A percentile compares a stretch with the other conserved stretches of the same genome.
These are phyloP conservation scores for Saccharomyces hybrid DNA, from an alignment of 1,139 yeast species.

Conservation along the genomic window DNA sequence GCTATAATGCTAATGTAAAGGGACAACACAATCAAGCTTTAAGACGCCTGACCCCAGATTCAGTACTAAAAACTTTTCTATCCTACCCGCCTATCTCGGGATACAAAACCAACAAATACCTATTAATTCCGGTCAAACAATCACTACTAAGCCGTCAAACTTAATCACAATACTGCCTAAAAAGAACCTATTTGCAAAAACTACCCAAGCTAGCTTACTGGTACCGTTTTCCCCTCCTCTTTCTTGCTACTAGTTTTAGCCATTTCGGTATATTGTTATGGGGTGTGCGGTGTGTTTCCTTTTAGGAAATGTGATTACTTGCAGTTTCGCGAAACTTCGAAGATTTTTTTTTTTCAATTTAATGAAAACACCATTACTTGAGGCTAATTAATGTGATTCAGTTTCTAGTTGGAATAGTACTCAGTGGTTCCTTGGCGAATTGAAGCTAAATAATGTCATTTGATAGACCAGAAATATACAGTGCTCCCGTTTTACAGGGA, in stretches of 20 bases:
- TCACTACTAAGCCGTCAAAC: neutral
- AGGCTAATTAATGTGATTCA: neutral
- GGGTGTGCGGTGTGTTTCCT: neutral
- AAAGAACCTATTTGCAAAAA: neutral
- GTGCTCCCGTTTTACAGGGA: constrained; percentile 84
- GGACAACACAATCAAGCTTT: neutral
- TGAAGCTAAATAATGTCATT: constrained; percentile 38
- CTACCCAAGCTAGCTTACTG: neutral
- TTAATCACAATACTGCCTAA: neutral
- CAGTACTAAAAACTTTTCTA: neutral
- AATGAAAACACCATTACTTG: neutral
- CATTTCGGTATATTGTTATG: neutral
- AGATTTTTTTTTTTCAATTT: neutral
- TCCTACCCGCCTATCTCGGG: neutral
- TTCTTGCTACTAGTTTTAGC: neutral
- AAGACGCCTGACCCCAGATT: neutral
- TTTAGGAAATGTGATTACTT: neutral
- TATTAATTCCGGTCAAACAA: neutral
- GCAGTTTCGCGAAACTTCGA: neutral
- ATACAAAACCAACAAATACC: neutral
- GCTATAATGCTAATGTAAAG: neutral
- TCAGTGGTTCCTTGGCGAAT: neutral
- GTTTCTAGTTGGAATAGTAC: no score
- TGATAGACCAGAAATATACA: constrained; percentile 72
- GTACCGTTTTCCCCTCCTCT: neutral